Evolutionary conservation across 1,284 basidiomycete genomes (phyloP), one percentile per base, ranked within the genome.

Genomic region (Earliella scabrosa): DNA sequence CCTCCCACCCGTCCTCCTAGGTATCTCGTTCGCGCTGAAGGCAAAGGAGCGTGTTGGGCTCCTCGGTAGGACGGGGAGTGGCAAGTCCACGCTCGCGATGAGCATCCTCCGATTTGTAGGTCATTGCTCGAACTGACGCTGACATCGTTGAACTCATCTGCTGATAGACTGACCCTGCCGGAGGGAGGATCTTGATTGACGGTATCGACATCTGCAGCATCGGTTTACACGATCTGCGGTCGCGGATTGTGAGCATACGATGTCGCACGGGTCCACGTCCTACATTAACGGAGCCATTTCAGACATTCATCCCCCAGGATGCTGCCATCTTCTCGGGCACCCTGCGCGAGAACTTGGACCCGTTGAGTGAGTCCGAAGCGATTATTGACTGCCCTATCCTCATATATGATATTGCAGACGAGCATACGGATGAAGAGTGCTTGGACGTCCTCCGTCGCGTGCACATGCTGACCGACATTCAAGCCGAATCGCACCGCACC

Each of bases 201-300:
- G 94, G 94, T 1, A 87, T 97, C 63, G 93, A 97, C 70, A 93
- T 97, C 54, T 87, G 90, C 0, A 86, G 77, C 5, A 95, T 98
- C 59, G 95, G 95, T 1, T 76, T 97, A 21, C 82, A 93, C 67
- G 93, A 96, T 71, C 70, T 97, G 52, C 82, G 94, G 32, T 87
- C 87, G n/a, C 79, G 88, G 48, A 69, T 93, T 66, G 87, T 87
- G 66, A 67, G 84, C 73, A 5, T 3, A 34, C n/a, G n/a, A n/a
- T n/a, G n/a, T n/a, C n/a, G n/a, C n/a, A n/a, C n/a, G n/a, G n/a
- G n/a, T n/a, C n/a, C n/a, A n/a, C n/a, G n/a, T n/a, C n/a, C n/a
- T n/a, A n/a, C n/a, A n/a, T n/a, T n/a, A n/a, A n/a, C n/a, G n/a
- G n/a, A n/a, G n/a, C n/a, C 34, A 13, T 7, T 4, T 4, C 48